Evolutionary conservation across 2,329 filamentous ascomycete species (phyloP).

Genomic region (Colletotrichum camelliae): DNA sequence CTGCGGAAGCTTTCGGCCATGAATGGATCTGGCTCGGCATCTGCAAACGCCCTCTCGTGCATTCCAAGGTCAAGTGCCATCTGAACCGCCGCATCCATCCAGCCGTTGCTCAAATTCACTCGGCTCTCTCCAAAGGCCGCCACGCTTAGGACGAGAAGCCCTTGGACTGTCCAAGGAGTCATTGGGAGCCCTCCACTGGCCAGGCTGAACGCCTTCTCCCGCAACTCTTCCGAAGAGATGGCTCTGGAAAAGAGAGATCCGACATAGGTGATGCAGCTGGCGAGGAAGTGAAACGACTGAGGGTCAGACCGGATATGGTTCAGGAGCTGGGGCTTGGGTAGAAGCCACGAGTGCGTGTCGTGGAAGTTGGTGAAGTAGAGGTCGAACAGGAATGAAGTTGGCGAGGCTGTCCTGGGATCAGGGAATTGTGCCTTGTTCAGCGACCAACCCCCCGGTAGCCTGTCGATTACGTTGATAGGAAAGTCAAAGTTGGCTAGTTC

Average conservation of each 20-base stretch:
- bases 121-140: slow-evolving; percentile 34
- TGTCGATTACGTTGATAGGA: slow-evolving; percentile 24
- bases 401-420: slow-evolving; percentile 14
- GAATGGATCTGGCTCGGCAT: slow-evolving; percentile 35
- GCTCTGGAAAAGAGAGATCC: slow-evolving; percentile 40
- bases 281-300: slow-evolving; percentile 29
- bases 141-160: slow-evolving; percentile 34
- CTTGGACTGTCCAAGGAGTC: slow-evolving; percentile 37
- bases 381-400: slow-evolving; percentile 22
- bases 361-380: slow-evolving; percentile 33
- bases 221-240: slow-evolving; percentile 33
- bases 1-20: slow-evolving; percentile 45
- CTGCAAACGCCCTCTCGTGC: slow-evolving; percentile 35
- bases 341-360: slow-evolving; percentile 22
- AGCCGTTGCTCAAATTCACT: slow-evolving; percentile 30
- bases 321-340: slow-evolving; percentile 19
- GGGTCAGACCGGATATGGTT: background rate
- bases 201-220: slow-evolving; percentile 33
- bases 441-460: slow-evolving; percentile 28
- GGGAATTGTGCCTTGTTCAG: slow-evolving; percentile 18
- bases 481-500: slow-evolving; percentile 24
- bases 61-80: slow-evolving; percentile 38
- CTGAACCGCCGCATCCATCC: slow-evolving; percentile 31
- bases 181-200: slow-evolving; percentile 36
- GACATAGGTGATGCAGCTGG: slow-evolving; percentile 39